Base-by-base conservation (phyloP, 192 early-diverging fungal species). In the Funneliformis geosporum region DNA sequence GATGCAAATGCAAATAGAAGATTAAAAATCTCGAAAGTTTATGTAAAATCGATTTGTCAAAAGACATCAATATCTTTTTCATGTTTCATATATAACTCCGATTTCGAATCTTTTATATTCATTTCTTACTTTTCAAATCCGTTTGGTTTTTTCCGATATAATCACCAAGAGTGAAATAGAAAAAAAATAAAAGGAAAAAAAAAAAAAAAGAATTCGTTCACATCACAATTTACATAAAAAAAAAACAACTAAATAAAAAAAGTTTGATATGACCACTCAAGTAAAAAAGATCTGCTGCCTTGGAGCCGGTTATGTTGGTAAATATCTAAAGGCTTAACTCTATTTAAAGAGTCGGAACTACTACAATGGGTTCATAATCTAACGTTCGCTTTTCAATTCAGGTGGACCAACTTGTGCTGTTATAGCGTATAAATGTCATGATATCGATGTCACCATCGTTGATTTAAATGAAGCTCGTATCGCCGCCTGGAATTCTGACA, bases 301-400 rank as follows among this genome's bases (percentile, higher is more conserved):
- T 82, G 96, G 96, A 76, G 96, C 96, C 74, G 96, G 96, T 70
- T 98, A 98, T 86, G 96, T 98, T 60, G 96, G 96, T 95, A 86
- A 79, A 90, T 85, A 59, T 59, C 65, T 55, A 23, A 18, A n/a
- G 27, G 39, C n/a, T 33, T 27, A 40, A n/a, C 23, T 47, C n/a
- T 18, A 28, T 33, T 28, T 59, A 10, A 28, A 1, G 72, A 38
- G 5, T 73, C 0, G 8, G 18, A 18, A 4, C 5, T n/a, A 16
- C 23, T 73, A 76, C 42, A 55, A 55, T 46, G 71, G 42, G 33
- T 28, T 50, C 42, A 42, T 62, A 23, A 44, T 42, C 72, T 66
- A 43, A 11, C 40, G 65, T 33, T 14, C 59, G n/a, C 60, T 55
- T 70, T 16, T 44, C 16, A 61, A 21, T 69, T 59, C 50, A 95